Evolutionary conservation across 805 yeast genomes (phyloP).

Genomic region (Yamadazyma tumulicola): DNA sequence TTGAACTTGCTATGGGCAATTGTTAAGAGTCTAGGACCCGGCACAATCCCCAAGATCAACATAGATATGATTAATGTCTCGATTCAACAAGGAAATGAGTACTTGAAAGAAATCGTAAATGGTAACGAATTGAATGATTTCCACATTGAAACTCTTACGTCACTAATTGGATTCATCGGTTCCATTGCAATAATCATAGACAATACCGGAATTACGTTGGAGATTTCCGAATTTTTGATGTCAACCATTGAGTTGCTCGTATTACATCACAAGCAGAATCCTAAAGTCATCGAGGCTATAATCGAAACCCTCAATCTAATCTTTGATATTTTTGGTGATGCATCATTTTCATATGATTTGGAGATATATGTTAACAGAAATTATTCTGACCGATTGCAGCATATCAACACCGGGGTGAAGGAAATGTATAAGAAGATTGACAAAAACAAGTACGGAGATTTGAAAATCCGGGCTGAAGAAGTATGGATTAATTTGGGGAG

Average conservation of each 20-base stretch:
- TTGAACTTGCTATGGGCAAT: conserved; percentile 38
- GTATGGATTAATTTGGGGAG: conserved; percentile 63
- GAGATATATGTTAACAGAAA: conserved; percentile 59
- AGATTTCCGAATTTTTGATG: conserved; percentile 45
- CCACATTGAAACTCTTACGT: conserved; percentile 37
- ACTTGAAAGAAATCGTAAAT: conserved; percentile 1
- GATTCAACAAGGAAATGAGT: conserved; percentile 18
- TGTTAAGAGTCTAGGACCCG: conserved; percentile 33
- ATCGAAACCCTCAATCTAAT: conserved; percentile 62
- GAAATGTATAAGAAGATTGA: conserved; percentile 22
- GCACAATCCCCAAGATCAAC: conserved; percentile 23
- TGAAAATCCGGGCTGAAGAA: conserved; percentile 66
- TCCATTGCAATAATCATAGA: conserved; percentile 46
- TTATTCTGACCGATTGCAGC: conserved; percentile 36
- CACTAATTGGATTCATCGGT: conserved; percentile 52
- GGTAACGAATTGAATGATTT: conserved; percentile 1
- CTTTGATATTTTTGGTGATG: conserved; percentile 81
- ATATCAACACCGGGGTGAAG: conserved; percentile 14
- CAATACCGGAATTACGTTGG: conserved; percentile 40
- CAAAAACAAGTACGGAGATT: conserved; percentile 49
- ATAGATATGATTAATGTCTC: conserved; percentile 23
- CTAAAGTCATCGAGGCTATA: conserved; percentile 37
- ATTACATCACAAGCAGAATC: conserved; percentile 16
- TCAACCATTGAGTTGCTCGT: conserved; percentile 15
- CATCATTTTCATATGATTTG: conserved; percentile 59